These are phyloP conservation scores for Aspergillus vadensis DNA, from an alignment of 2,329 filamentous ascomycete species.

Conservation along the genomic window DNA sequence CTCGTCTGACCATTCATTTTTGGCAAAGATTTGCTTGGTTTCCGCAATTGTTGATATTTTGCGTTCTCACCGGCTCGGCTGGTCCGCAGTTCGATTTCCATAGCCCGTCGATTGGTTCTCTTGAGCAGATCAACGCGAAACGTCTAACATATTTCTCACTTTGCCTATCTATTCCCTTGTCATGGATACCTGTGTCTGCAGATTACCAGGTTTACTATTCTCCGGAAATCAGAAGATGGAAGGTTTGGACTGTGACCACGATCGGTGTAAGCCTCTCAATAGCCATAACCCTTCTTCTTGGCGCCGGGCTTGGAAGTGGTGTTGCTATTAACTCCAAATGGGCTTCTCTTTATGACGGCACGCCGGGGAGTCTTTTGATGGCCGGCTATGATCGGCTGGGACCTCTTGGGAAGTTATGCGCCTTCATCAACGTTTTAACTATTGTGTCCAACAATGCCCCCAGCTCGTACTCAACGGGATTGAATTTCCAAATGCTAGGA, in stretches of 20 bases:
- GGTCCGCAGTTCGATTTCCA: slow-evolving; percentile 38
- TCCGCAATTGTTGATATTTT: slow-evolving; percentile 45
- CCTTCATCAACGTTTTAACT: slow-evolving; percentile 46
- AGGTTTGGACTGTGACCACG: slow-evolving; percentile 43
- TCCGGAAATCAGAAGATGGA: slow-evolving; percentile 37
- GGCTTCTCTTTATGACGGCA: slow-evolving; percentile 24
- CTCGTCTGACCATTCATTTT: not conserved
- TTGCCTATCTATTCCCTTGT: slow-evolving; percentile 37
- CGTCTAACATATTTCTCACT: slow-evolving; percentile 42
- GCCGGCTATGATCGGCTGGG: slow-evolving; percentile 43
- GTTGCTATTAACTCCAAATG: slow-evolving; percentile 33
- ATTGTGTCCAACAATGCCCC: slow-evolving; percentile 50
- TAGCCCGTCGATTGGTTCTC: slow-evolving; percentile 29
- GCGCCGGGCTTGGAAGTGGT: slow-evolving; percentile 46
- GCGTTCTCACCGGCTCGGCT: slow-evolving; percentile 45
- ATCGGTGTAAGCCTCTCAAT: slow-evolving; percentile 38
- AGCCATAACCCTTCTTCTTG: slow-evolving; percentile 41
- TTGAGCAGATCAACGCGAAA: slow-evolving; percentile 36
- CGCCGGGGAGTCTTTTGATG: slow-evolving; percentile 42
- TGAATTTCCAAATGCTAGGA: slow-evolving; percentile 49
- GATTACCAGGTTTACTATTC: slow-evolving; percentile 52
- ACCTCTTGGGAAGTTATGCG: slow-evolving; percentile 47
- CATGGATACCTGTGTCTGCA: slow-evolving; percentile 39
- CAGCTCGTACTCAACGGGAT: slow-evolving; percentile 48
- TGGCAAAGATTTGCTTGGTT: slow-evolving; percentile 41